Conservation (phyloP, 2,329 filamentous ascomycete genomes). For the Diaporthe destruens region DNA sequence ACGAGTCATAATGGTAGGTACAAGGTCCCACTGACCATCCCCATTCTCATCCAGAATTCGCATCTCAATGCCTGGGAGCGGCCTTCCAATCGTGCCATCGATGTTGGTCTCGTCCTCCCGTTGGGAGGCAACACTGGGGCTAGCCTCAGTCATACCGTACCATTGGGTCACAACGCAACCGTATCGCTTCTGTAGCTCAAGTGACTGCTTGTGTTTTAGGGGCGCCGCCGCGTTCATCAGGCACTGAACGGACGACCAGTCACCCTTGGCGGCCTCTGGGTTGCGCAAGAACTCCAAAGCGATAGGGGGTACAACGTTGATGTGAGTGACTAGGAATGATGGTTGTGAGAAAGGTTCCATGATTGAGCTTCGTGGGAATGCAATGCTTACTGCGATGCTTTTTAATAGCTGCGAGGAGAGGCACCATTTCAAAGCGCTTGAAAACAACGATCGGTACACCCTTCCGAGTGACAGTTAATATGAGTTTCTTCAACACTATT, state of each 20-base stretch:
- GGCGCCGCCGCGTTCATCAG: constrained; percentile 45
- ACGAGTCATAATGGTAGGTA: too few species aligned
- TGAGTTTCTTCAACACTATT: too few species aligned
- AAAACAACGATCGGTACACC: constrained; percentile 41
- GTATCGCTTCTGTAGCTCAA: constrained; percentile 31
- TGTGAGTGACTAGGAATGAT: constrained; percentile 33
- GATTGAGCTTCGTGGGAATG: too few species aligned
- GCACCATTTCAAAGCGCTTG: constrained; percentile 30
- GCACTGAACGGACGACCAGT: constrained; percentile 42
- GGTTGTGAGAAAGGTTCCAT: neutral
- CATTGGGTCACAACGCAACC: constrained; percentile 41
- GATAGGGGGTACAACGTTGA: constrained; percentile 39
- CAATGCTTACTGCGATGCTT: constrained; percentile 32
- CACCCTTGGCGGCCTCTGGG: constrained; percentile 14
- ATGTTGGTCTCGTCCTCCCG: constrained; percentile 31
- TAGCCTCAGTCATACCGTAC: constrained; percentile 43
- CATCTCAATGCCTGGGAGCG: constrained; percentile 37
- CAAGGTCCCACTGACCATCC: neutral
- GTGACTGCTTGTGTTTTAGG: constrained; percentile 37
- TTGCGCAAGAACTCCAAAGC: constrained; percentile 39
- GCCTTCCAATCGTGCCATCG: constrained; percentile 31
- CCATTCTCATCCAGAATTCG: constrained; percentile 36
- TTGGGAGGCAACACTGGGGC: constrained; percentile 39
- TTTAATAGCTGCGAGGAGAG: constrained; percentile 28
- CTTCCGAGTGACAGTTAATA: neutral